phyloP scores from a whole-genome alignment of 2,329 filamentous ascomycete genomes.

The Colletotrichum navitas region DNA sequence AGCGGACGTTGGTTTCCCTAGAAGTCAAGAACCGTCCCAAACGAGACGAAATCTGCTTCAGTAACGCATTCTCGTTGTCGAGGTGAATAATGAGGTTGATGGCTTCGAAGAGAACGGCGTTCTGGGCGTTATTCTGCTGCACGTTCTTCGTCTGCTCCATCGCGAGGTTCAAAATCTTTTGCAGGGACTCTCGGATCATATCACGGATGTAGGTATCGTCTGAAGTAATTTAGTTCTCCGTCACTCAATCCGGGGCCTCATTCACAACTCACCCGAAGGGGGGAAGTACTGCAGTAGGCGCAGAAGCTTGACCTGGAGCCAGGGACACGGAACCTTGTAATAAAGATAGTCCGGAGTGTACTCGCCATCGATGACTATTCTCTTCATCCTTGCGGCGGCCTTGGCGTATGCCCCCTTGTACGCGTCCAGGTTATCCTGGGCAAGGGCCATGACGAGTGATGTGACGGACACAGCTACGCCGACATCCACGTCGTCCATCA shows the following conservation, averaged over 20 bases:
- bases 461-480: constrained; percentile 96
- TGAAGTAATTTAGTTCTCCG: constrained; percentile 50
- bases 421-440: constrained; percentile 92
- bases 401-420: constrained; percentile 97
- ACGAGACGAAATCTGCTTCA: constrained; percentile 94
- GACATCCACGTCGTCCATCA: constrained; percentile 97
- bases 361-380: constrained; percentile 90
- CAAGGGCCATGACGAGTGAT: constrained; percentile 92
- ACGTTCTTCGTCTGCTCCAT: constrained; percentile 98
- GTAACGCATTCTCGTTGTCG: constrained; percentile 92
- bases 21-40: constrained; percentile 97
- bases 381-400: constrained; percentile 88
- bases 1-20: constrained; percentile 95
- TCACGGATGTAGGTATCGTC: constrained; percentile 93
- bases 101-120: constrained; percentile 96
- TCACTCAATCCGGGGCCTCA: constrained; percentile 38
- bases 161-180: constrained; percentile 90
- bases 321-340: constrained; percentile 99
- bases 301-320: constrained; percentile 96
- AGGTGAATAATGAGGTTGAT: constrained; percentile 99
- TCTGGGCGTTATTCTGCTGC: constrained; percentile 99
- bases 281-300: constrained; percentile 95
- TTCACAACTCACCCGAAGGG: constrained; percentile 76
- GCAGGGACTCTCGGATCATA: constrained; percentile 90
- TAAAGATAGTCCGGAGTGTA: constrained; percentile 94